A percentile compares a stretch with the other conserved stretches of the same genome.
These are phyloP conservation scores for Gaeumannomyces tritici DNA, from an alignment of 2,329 filamentous ascomycete genomes.

Conservation along the genomic window DNA sequence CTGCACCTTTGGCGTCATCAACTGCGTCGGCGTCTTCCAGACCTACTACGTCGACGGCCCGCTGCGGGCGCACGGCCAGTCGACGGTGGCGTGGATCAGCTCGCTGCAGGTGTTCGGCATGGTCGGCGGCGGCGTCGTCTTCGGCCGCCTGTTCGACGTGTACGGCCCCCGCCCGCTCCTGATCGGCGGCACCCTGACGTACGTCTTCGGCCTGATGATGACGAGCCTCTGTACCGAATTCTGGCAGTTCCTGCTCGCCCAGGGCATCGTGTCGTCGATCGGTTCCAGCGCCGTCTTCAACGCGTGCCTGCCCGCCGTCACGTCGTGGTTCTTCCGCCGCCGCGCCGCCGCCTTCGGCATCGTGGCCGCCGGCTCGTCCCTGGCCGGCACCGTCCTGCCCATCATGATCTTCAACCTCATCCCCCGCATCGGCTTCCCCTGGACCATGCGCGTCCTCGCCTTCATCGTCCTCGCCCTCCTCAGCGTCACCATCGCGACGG, in stretches of 20 bases:
- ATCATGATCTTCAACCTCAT: constrained; percentile 46
- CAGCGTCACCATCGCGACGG: constrained; percentile 17
- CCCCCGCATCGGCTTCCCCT: constrained; percentile 30
- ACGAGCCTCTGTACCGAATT: constrained; percentile 33
- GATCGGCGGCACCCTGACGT: constrained; percentile 37
- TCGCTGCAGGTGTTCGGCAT: constrained; percentile 37
- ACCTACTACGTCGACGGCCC: constrained; percentile 41
- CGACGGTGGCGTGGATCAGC: constrained; percentile 47
- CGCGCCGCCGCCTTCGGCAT: constrained; percentile 38
- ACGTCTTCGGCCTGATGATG: constrained; percentile 54
- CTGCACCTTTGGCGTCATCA: constrained; percentile 27
- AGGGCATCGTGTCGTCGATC: constrained; percentile 21
- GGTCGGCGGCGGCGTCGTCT: constrained; percentile 34
- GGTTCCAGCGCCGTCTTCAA: constrained; percentile 26
- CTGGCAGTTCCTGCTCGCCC: constrained; percentile 30
- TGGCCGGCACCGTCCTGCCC: constrained; percentile 45
- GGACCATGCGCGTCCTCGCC: constrained; percentile 25
- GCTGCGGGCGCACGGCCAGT: constrained; percentile 34
- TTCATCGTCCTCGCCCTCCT: constrained; percentile 26
- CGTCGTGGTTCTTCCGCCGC: constrained; percentile 36
- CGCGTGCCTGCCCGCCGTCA: constrained; percentile 21
- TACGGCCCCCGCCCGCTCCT: constrained; percentile 49
- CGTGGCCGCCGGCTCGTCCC: constrained; percentile 34
- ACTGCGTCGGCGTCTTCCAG: constrained; percentile 44
- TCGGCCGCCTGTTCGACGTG: constrained; percentile 41